phyloP scores from a whole-genome alignment of 169 alveolate genomes.

The Theileria orientalis region DNA sequence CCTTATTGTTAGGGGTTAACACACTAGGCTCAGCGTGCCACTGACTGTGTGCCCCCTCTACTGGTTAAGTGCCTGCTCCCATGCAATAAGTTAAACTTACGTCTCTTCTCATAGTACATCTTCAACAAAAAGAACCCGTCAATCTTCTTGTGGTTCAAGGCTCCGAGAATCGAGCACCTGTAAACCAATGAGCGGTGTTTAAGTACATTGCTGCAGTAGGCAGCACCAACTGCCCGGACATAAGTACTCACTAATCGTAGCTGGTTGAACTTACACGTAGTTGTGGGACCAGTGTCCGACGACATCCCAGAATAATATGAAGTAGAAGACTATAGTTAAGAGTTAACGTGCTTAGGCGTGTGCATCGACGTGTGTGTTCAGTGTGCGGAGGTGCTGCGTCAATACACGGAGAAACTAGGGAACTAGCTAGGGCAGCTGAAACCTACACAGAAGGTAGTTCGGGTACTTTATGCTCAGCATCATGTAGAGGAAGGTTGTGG shows the following conservation, averaged over 20 bases:
- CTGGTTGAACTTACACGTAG: conserved; percentile 55
- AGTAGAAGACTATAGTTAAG: conserved; percentile 33
- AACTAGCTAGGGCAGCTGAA: background rate
- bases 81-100: conserved; percentile 34
- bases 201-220: no score
- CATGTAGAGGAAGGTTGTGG: conserved; percentile 48
- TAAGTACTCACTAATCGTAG: no score
- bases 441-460: conserved; percentile 32
- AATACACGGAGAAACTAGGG: conserved; percentile 1
- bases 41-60: no score
- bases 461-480: conserved; percentile 38
- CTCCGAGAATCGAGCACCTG: conserved; percentile 43
- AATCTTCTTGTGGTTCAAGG: conserved; percentile 52
- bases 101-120: conserved; percentile 48
- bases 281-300: conserved; percentile 66
- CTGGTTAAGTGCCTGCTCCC: no score
- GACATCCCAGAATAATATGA: conserved; percentile 32
- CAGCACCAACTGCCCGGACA: no score
- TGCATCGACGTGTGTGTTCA: no score
- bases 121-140: conserved; percentile 36
- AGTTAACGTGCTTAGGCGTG: background rate
- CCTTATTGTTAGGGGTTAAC: background rate
- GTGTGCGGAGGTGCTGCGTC: no score
- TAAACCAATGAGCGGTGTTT: background rate
- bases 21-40: no score